Evolutionary conservation across 2,329 filamentous ascomycete species (phyloP).

Genomic region (Aspergillus hortae): DNA sequence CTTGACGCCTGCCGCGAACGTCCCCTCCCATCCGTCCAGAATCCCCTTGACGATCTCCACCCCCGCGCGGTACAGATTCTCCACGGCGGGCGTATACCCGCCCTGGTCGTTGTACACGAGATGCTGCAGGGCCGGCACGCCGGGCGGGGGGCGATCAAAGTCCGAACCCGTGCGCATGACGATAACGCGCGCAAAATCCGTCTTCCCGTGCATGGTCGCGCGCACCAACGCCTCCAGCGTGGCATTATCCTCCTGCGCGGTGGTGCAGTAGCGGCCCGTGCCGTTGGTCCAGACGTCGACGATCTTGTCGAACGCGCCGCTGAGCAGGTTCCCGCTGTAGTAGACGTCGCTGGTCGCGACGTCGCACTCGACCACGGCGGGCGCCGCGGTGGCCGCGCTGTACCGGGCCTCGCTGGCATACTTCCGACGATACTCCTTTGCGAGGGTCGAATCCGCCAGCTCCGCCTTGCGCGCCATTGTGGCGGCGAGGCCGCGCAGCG

Average conservation of each 20-base stretch:
- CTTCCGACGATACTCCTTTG: slow-evolving; percentile 50
- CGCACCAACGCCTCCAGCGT: slow-evolving; percentile 64
- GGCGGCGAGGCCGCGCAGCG: slow-evolving; percentile 54
- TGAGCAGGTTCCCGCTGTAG: slow-evolving; percentile 60
- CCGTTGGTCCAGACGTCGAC: slow-evolving; percentile 65
- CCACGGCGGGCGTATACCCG: slow-evolving; percentile 59
- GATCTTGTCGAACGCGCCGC: slow-evolving; percentile 63
- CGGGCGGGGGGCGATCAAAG: slow-evolving; percentile 66
- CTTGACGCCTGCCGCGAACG: slow-evolving; percentile 55
- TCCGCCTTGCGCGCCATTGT: slow-evolving; percentile 50
- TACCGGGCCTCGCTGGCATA: no score
- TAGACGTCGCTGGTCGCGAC: slow-evolving; percentile 69
- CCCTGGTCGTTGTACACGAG: slow-evolving; percentile 60
- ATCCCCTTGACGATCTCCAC: slow-evolving; percentile 64
- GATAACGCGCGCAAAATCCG: slow-evolving; percentile 66
- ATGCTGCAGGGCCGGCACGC: slow-evolving; percentile 55
- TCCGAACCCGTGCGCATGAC: slow-evolving; percentile 67
- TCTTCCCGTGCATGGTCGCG: slow-evolving; percentile 52
- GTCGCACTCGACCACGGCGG: slow-evolving; percentile 62
- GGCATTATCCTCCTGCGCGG: slow-evolving; percentile 70
- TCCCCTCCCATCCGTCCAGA: slow-evolving; percentile 57
- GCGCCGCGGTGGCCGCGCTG: slow-evolving; percentile 41
- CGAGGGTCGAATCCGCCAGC: slow-evolving; percentile 50
- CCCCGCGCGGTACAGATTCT: slow-evolving; percentile 66
- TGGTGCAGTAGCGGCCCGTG: slow-evolving; percentile 65